phyloP scores from a whole-genome alignment of 2,329 filamentous ascomycete genomes.

The Lachnellula suecica region DNA sequence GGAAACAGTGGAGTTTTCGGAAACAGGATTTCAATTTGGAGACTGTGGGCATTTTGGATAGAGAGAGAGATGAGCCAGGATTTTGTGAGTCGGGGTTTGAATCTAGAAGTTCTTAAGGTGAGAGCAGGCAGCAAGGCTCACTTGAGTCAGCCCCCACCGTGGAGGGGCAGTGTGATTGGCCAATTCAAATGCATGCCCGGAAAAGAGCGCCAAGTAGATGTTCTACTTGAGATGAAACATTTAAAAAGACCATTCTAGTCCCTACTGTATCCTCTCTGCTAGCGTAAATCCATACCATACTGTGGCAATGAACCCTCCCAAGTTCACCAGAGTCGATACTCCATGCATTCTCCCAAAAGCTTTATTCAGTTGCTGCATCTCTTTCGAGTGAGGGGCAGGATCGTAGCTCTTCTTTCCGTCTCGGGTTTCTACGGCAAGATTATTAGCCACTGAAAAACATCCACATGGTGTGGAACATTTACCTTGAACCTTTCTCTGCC shows the following conservation, averaged over 20 bases:
- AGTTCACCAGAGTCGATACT: conserved; percentile 75
- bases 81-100: too few relatives aligned
- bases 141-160: too few relatives aligned
- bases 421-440: conserved; percentile 64
- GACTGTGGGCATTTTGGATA: too few relatives aligned
- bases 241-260: not conserved
- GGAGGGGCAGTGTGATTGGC: too few relatives aligned
- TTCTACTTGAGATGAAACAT: not conserved
- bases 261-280: conserved; percentile 27
- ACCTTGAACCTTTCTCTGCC: conserved; percentile 77
- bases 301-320: conserved; percentile 67
- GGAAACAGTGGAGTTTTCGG: too few relatives aligned
- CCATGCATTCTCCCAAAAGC: conserved; percentile 79
- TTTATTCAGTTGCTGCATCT: conserved; percentile 81
- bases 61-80: too few relatives aligned
- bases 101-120: too few relatives aligned
- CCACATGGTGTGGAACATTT: conserved; percentile 13
- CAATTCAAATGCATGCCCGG: too few relatives aligned
- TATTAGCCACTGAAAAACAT: not conserved
- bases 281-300: conserved; percentile 78
- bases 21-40: too few relatives aligned
- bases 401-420: conserved; percentile 90
- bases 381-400: conserved; percentile 72
- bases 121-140: too few relatives aligned
- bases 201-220: too few relatives aligned